Evolutionary conservation across 192 early-diverging fungal species (phyloP), one percentile per base, ranked within the genome.

Genomic region (Entrophospora sp.): DNA sequence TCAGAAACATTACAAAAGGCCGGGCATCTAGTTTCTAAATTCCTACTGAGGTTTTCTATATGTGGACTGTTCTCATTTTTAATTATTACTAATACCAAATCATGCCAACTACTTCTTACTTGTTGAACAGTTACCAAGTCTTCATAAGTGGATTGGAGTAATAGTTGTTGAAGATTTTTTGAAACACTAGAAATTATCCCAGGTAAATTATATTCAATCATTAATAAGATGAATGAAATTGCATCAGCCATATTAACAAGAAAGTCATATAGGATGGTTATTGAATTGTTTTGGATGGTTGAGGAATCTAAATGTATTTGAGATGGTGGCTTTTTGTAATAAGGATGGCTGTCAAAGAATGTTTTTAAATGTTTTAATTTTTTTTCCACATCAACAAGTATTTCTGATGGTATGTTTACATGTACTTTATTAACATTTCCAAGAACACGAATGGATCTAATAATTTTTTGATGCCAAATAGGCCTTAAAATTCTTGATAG

Each of bases 31-130:
- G 16, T 16, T 32, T 66, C 64, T 42, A 66, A 22, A 42, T 42
- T 37, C 30, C 46, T 24, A 66, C 64, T 66, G 4, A 66, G 64
- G 18, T 52, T 66, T 30, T 66, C 64, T 55, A 66, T 51, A 32
- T 45, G 64, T 52, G 64, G 64, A 6, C 51, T 36, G 30, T 32
- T 66, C 55, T 66, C 64, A 32, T 34, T 36, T 22, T 14, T 48
- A 42, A 66, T 66, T 43, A 66, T 66, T n/a, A 51, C 64, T 25
- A 66, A 45, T 16, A 66, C 64, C 18, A 66, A 25, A 20, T 66
- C 64, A 24, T 66, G 44, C 64, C 64, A 66, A 43, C 42, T 66
- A 10, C 42, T 66, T 42, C 46, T 53, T 9, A 44, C 36, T 20
- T 27, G 25, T 20, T 42, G 10, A 42, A 28, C 37, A 13, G 64